Conservation (phyloP, 1,284 basidiomycete genomes). For the Fomitopsis betulina region DNA sequence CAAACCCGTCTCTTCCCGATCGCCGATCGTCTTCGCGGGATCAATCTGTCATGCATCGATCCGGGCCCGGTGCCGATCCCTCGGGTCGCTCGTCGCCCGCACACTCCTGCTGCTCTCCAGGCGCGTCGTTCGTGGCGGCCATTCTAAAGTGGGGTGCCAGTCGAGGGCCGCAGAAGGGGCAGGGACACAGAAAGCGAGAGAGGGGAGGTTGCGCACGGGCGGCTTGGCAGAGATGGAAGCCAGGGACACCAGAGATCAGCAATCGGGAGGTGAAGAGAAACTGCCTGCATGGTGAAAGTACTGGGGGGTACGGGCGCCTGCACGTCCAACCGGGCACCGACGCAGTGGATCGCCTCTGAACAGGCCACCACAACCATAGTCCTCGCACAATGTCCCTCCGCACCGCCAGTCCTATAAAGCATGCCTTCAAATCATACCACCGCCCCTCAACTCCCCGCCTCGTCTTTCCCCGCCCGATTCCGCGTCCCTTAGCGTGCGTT, state of each 20-base stretch:
- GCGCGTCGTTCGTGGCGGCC: neutral
- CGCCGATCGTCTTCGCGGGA: neutral
- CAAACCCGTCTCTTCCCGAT: neutral
- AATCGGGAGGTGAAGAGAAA: conserved; percentile 1
- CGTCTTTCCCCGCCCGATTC: neutral
- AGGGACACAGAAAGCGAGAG: neutral
- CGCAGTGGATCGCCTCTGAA: neutral
- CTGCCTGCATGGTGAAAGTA: neutral
- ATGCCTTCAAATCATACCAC: neutral
- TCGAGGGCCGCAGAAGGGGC: neutral
- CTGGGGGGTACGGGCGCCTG: neutral
- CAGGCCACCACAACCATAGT: neutral
- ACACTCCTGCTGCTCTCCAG: no score
- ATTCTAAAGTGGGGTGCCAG: neutral
- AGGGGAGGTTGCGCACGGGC: neutral
- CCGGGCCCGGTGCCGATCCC: no score
- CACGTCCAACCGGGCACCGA: neutral
- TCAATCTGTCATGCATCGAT: neutral
- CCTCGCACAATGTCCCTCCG: neutral
- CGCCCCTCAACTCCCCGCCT: neutral
- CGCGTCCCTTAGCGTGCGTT: neutral
- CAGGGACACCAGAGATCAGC: neutral
- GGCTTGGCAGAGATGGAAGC: neutral
- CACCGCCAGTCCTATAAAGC: neutral
- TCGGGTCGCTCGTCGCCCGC: no score